Conservation (phyloP, 2,329 filamentous ascomycete genomes). For the Grosmannia huntii region DNA sequence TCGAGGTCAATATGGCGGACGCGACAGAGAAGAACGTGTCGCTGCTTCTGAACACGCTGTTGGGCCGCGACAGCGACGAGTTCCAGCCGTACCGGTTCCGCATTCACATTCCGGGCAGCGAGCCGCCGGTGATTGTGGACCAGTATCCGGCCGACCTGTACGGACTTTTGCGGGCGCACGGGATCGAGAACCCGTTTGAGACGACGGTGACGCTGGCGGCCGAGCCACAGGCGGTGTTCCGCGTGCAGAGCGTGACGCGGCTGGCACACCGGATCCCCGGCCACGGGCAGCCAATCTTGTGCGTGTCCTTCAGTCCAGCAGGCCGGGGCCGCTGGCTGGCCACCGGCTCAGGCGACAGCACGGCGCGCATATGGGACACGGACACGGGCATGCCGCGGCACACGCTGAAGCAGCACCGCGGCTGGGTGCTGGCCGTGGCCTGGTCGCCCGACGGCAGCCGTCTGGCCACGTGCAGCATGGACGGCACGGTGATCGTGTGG, state of each 20-base stretch:
- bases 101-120: constrained; percentile 41
- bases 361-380: constrained; percentile 86
- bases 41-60: constrained; percentile 69
- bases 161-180: constrained; percentile 40
- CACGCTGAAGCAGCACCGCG: constrained; percentile 76
- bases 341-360: constrained; percentile 83
- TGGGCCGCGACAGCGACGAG: constrained; percentile 50
- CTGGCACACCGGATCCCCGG: constrained; percentile 81
- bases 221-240: constrained; percentile 82
- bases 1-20: constrained; percentile 68
- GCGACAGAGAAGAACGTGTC: constrained; percentile 83
- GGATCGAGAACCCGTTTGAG: constrained; percentile 45
- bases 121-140: constrained; percentile 34
- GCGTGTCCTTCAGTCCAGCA: constrained; percentile 72
- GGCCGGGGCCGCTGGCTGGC: constrained; percentile 62
- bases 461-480: constrained; percentile 84
- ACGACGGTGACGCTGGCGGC: constrained; percentile 38
- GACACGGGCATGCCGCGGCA: constrained; percentile 82
- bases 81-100: constrained; percentile 50
- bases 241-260: constrained; percentile 80
- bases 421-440: constrained; percentile 78
- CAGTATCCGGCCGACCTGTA: constrained; percentile 43
- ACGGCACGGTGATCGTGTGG: constrained; percentile 85
- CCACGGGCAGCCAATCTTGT: constrained; percentile 82
- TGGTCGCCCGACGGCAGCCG: constrained; percentile 76